Base-by-base conservation (phyloP, 192 early-diverging fungal species). In the Coemansia sp. region DNA sequence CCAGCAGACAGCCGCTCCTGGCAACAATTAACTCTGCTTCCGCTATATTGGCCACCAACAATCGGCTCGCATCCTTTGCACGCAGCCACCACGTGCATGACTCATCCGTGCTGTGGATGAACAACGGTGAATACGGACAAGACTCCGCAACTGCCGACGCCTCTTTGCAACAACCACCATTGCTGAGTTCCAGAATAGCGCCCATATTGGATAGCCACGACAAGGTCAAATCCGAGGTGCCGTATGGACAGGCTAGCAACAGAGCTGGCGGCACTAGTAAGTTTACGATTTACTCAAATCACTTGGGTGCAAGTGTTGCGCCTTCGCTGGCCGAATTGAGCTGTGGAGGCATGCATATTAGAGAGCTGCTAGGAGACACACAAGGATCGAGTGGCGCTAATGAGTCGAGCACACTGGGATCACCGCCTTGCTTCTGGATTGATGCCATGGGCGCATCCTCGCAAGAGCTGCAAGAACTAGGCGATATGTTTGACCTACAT, bases 401-500 rank as follows among this genome's bases (percentile, higher is more conserved):
- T 18, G 56, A 58, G 36, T 34, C 56, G n/a, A 34, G 33, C 35
- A 23, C 31, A 16, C 20, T 58, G 36, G 31, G 56, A 4, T 31
- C 35, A 4, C 31, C n/a, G 20, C 56, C 56, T 20, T 89, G 86
- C 41, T 93, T 89, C 70, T 94, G 91, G 91, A 77, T 94, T 23
- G 90, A 93, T 67, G 82, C 88, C 8, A 68, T 81, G 31, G 64
- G 76, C 0, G 85, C 89, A 7, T 82, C 80, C 3, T 69, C 79
- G 21, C 53, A 68, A 35, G 90, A 92, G 42, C 79, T 94, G 72
- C 65, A 72, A 18, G 55, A 83, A 0, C 64, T 92, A 8, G 77
- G 85, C 18, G 75, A 89, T 62, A 66, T 88, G 23, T 88, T 94
- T 70, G 83, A 81, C 42, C 82, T 93, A 28, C 92, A 94, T 74